Percentiles rank a stretch among this genome's conserved stretches.
These are phyloP conservation scores for Intubia oerlemansii DNA, from an alignment of 2,329 filamentous ascomycete species.

Conservation along the genomic window DNA sequence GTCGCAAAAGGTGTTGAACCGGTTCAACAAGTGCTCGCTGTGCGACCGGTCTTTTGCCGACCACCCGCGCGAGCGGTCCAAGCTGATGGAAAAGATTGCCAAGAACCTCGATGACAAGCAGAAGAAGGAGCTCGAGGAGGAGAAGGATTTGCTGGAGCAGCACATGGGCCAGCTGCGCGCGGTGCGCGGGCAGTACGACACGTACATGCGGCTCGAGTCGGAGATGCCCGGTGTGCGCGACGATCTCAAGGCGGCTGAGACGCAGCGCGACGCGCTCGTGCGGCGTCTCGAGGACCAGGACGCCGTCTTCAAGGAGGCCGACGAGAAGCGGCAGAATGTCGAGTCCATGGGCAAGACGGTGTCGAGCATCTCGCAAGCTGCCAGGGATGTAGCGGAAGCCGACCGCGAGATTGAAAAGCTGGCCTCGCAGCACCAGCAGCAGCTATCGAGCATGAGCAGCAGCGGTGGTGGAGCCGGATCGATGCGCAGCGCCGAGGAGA, in stretches of 20 bases:
- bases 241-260: conserved; percentile 30
- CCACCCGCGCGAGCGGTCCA: conserved; percentile 34
- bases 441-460: no score
- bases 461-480: no score
- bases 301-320: conserved; percentile 37
- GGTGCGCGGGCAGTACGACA: conserved; percentile 49
- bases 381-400: conserved; percentile 48
- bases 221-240: conserved; percentile 51
- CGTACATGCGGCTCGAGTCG: conserved; percentile 38
- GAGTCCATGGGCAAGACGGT: conserved; percentile 61
- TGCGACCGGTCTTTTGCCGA: conserved; percentile 52
- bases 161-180: conserved; percentile 37
- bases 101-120: conserved; percentile 38
- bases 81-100: conserved; percentile 44
- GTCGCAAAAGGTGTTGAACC: conserved; percentile 42
- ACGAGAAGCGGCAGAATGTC: conserved; percentile 29
- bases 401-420: conserved; percentile 56
- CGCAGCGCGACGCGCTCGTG: conserved; percentile 37
- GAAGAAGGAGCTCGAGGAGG: conserved; percentile 29
- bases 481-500: conserved; percentile 57
- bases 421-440: conserved; percentile 33
- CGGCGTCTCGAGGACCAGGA: conserved; percentile 47
- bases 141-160: conserved; percentile 35
- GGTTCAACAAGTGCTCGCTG: conserved; percentile 53
- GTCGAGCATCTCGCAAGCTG: conserved; percentile 49